phyloP scores from a whole-genome alignment of 345 rosid genomes.

The Ricinus communis region DNA sequence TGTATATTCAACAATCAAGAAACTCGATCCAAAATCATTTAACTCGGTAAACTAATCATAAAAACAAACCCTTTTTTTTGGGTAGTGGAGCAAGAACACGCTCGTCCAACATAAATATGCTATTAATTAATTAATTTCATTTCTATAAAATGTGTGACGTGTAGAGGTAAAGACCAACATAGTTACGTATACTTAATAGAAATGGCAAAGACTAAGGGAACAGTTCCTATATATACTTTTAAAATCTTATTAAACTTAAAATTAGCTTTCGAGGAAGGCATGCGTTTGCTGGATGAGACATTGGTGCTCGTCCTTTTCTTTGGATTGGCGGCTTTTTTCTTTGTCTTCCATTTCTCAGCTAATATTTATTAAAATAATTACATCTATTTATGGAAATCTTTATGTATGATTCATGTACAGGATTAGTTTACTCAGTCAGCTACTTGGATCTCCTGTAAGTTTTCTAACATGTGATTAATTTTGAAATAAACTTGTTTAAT shows the following conservation, averaged over 20 bases:
- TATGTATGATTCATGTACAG: background rate
- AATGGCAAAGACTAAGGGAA: conserved; percentile 25
- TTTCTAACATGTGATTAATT: too few relatives aligned
- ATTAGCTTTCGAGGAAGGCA: conserved; percentile 27
- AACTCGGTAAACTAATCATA: background rate
- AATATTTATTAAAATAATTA: background rate
- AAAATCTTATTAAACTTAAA: background rate
- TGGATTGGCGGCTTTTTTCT: conserved; percentile 29
- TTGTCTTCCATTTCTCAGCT: background rate
- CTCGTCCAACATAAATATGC: background rate
- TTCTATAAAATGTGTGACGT: background rate
- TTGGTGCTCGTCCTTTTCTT: conserved; percentile 30
- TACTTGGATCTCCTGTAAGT: background rate
- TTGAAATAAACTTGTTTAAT: too few relatives aligned
- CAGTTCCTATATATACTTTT: conserved; percentile 26
- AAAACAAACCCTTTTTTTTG: conserved; percentile 1
- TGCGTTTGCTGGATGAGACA: conserved; percentile 37
- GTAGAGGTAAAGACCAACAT: conserved; percentile 43
- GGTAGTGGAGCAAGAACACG: conserved; percentile 21
- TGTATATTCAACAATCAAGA: background rate
- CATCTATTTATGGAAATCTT: background rate
- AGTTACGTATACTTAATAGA: conserved; percentile 29
- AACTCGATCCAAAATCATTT: background rate
- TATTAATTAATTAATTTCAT: background rate
- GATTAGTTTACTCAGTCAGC: background rate